Percentiles rank a stretch among this genome's conserved stretches.
These are phyloP conservation scores for Colletotrichum sp. DNA, from an alignment of 2,329 filamentous ascomycete species.

Conservation along the genomic window DNA sequence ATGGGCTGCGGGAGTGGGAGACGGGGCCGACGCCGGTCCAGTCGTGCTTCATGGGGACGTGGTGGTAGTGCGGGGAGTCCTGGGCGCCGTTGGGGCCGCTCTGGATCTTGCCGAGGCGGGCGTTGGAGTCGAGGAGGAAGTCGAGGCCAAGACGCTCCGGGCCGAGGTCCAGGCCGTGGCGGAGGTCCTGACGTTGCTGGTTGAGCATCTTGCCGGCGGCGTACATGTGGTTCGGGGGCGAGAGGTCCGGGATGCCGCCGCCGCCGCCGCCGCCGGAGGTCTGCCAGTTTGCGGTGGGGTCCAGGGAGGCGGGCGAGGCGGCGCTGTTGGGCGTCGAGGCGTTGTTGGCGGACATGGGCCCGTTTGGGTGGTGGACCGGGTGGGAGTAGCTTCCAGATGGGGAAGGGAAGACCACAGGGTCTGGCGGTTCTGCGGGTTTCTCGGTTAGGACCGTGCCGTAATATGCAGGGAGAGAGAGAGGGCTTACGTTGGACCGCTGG, in stretches of 20 bases:
- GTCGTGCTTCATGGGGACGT: slow-evolving; percentile 57
- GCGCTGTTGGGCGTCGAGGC: slow-evolving; percentile 43
- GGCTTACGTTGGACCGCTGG: slow-evolving; percentile 22
- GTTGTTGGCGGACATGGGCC: slow-evolving; percentile 33
- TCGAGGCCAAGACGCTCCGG: slow-evolving; percentile 74
- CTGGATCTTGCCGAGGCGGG: slow-evolving; percentile 58
- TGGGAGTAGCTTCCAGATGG: slow-evolving; percentile 25
- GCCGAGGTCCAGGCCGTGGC: slow-evolving; percentile 64
- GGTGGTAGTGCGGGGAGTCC: slow-evolving; percentile 48
- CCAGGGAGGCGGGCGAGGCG: slow-evolving; percentile 38
- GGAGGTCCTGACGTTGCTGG: slow-evolving; percentile 54
- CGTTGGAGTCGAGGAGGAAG: slow-evolving; percentile 70
- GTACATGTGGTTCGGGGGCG: slow-evolving; percentile 18
- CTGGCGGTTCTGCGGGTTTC: slow-evolving; percentile 23
- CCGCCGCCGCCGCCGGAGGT: background rate
- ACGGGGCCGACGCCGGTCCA: slow-evolving; percentile 50
- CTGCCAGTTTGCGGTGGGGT: slow-evolving; percentile 19
- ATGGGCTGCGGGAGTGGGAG: slow-evolving; percentile 72
- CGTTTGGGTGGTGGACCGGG: slow-evolving; percentile 27
- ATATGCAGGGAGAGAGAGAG: background rate
- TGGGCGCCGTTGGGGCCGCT: slow-evolving; percentile 54
- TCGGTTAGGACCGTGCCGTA: background rate
- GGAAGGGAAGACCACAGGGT: slow-evolving; percentile 36
- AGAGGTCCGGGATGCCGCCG: slow-evolving; percentile 22
- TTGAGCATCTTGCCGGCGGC: slow-evolving; percentile 38